A percentile compares a stretch with the other conserved stretches of the same genome.
phyloP scores from a whole-genome alignment of 2,329 filamentous ascomycete species.

The Teratosphaeria destructans region DNA sequence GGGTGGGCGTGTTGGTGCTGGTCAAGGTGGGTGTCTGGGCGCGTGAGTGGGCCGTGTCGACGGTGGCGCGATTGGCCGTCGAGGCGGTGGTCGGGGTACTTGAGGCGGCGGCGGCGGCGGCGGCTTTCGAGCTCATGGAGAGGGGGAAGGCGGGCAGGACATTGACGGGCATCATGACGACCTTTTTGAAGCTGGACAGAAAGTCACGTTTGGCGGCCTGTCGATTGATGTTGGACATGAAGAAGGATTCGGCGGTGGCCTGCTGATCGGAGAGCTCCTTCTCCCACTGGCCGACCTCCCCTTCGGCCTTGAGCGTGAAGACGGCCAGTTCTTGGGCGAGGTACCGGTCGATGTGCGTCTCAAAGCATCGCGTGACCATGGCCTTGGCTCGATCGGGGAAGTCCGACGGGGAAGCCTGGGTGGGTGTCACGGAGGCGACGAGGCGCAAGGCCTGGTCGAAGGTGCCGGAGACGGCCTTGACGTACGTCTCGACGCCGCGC shows the following conservation, averaged over 20 bases:
- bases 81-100: neutral
- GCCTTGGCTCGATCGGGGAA: conserved; percentile 56
- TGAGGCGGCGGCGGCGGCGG: conserved; percentile 13
- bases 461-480: conserved; percentile 76
- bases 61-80: conserved; percentile 14
- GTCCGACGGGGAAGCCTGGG: conserved; percentile 50
- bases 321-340: conserved; percentile 81
- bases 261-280: conserved; percentile 86
- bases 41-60: conserved; percentile 15
- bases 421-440: conserved; percentile 57
- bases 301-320: conserved; percentile 67
- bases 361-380: conserved; percentile 65
- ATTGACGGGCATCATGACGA: conserved; percentile 97
- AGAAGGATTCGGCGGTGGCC: conserved; percentile 80
- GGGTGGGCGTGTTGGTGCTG: conserved; percentile 15
- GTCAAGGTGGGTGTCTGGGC: conserved; percentile 19
- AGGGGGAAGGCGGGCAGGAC: conserved; percentile 60
- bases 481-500: conserved; percentile 62
- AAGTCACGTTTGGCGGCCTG: conserved; percentile 97
- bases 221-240: conserved; percentile 89
- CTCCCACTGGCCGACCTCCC: conserved; percentile 77
- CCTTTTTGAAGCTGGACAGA: conserved; percentile 90
- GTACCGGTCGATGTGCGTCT: conserved; percentile 88
- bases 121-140: conserved; percentile 24
- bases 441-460: conserved; percentile 81